A percentile compares a stretch with the other conserved stretches of the same genome.
These are phyloP conservation scores for Teratosphaeria viscida DNA, from an alignment of 2,329 filamentous ascomycete species.

Conservation along the genomic window DNA sequence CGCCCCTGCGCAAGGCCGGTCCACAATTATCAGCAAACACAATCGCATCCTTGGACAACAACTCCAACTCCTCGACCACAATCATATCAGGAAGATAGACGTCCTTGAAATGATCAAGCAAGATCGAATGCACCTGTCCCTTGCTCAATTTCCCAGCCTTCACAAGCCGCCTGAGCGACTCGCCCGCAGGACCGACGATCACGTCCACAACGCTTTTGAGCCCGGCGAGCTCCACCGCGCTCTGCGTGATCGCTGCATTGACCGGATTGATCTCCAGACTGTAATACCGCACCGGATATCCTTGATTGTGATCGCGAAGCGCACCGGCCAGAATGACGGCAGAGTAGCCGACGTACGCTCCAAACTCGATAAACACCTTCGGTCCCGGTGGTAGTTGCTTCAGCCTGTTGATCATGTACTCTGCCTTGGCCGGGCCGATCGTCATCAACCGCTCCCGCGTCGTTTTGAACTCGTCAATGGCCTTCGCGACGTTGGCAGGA, in stretches of 20 bases:
- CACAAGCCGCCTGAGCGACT: conserved; percentile 22
- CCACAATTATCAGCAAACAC: conserved; percentile 33
- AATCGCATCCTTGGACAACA: conserved; percentile 25
- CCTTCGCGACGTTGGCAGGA: not conserved
- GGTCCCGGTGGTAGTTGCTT: conserved; percentile 11
- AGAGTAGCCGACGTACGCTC: conserved; percentile 29
- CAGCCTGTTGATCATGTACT: not conserved
- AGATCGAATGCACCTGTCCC: conserved; percentile 25
- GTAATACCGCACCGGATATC: conserved; percentile 22
- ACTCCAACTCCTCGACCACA: conserved; percentile 24
- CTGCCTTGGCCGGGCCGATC: not conserved
- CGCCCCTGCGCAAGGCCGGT: not conserved
- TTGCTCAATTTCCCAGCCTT: conserved; percentile 17
- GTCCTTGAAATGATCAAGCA: conserved; percentile 29
- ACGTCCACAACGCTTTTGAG: conserved; percentile 25
- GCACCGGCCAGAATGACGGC: conserved; percentile 23
- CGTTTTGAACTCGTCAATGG: not conserved
- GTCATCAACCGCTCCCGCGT: not conserved
- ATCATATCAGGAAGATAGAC: conserved; percentile 29
- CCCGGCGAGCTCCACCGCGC: conserved; percentile 27
- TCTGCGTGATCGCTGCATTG: conserved; percentile 23
- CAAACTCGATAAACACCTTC: conserved; percentile 27
- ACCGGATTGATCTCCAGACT: conserved; percentile 27
- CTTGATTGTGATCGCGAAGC: conserved; percentile 3
- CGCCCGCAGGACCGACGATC: conserved; percentile 24